phyloP scores from a whole-genome alignment of 805 yeast species.

The Zygoascus tannicola region DNA sequence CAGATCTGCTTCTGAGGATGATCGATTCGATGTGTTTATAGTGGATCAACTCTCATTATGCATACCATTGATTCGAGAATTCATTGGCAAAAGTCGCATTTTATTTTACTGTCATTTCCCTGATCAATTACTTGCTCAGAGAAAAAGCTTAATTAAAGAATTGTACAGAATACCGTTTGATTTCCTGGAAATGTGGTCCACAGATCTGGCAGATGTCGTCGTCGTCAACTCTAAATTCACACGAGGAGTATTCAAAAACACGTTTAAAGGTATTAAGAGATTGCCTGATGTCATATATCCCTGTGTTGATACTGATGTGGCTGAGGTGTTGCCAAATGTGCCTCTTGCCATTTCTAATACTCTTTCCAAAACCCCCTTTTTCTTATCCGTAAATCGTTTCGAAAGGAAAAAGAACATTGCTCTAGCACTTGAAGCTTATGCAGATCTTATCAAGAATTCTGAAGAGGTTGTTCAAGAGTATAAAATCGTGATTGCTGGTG shows the following conservation, averaged over 20 bases:
- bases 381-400: conserved; percentile 78
- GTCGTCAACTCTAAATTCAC: conserved; percentile 90
- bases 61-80: conserved; percentile 53
- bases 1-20: conserved; percentile 18
- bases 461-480: conserved; percentile 13
- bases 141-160: conserved; percentile 44
- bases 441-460: conserved; percentile 30
- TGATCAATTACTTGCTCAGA: conserved; percentile 66
- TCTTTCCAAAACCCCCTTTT: conserved; percentile 27
- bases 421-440: conserved; percentile 65
- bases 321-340: conserved; percentile 3
- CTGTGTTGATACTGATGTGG: conserved; percentile 50
- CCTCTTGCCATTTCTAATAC: conserved; percentile 11
- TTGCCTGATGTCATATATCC: conserved; percentile 61
- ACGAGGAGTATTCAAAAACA: conserved; percentile 49
- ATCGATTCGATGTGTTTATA: conserved; percentile 57
- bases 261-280: conserved; percentile 38
- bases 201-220: conserved; percentile 62
- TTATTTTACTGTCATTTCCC: conserved; percentile 96
- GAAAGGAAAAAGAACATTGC: conserved; percentile 78
- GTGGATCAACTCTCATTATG: conserved; percentile 86
- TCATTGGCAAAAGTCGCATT: conserved; percentile 35
- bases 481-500: conserved; percentile 74
- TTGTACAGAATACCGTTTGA: conserved; percentile 80
- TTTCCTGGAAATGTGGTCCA: conserved; percentile 69